Conservation (phyloP, 2,329 filamentous ascomycete species). For the Alternaria incomplexa region DNA sequence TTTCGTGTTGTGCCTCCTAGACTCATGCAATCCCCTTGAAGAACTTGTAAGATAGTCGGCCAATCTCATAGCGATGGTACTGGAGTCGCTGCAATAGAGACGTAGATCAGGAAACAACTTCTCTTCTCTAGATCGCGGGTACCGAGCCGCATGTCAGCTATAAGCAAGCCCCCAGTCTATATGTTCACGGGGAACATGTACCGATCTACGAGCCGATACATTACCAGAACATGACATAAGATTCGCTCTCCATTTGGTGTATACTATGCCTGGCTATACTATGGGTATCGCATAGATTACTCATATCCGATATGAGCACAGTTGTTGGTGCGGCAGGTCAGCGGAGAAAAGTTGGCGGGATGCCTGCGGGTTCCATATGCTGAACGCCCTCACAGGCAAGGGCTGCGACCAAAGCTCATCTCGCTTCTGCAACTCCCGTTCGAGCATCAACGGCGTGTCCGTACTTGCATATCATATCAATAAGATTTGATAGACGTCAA, state of each 20-base stretch:
- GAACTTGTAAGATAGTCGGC: neutral
- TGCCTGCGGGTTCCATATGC: constrained; percentile 12
- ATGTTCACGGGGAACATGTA: neutral
- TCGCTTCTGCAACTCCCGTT: constrained; percentile 5
- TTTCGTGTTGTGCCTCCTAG: neutral
- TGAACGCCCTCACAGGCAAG: neutral
- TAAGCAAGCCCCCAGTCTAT: neutral
- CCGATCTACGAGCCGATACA: neutral
- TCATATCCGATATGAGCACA: neutral
- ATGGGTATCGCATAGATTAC: neutral
- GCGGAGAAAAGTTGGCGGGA: constrained; percentile 24
- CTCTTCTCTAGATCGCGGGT: neutral
- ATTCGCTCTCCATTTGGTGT: neutral
- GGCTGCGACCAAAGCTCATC: neutral
- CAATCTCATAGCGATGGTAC: neutral
- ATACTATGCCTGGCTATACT: neutral
- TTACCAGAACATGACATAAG: neutral
- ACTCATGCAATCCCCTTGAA: neutral
- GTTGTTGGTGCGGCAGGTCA: neutral
- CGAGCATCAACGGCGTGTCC: neutral
- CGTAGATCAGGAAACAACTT: neutral
- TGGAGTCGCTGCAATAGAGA: neutral
- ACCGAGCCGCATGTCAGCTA: neutral
- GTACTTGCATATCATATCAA: constrained; percentile 2
- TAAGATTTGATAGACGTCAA: constrained; percentile 2